phyloP scores from a whole-genome alignment of 805 yeast genomes.

The Zygosaccharomyces kombuchaensis region DNA sequence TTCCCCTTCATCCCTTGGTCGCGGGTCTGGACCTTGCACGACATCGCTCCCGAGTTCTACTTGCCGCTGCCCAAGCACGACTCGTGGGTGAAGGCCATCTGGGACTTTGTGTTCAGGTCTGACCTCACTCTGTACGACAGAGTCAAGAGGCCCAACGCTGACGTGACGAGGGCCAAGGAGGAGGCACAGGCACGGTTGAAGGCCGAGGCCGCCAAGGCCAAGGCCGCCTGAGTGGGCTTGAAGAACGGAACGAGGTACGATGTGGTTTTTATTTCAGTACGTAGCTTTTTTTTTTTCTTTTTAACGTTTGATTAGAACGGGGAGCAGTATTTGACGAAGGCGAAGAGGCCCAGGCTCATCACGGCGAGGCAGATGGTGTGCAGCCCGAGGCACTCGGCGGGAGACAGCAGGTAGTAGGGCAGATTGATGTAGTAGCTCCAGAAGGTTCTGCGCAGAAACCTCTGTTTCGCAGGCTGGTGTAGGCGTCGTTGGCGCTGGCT shows the following conservation, averaged over 20 bases:
- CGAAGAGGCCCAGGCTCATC: conserved; percentile 39
- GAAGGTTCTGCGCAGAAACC: conserved; percentile 21
- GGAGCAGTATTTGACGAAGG: conserved; percentile 32
- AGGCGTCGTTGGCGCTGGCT: not conserved
- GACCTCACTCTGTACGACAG: conserved; percentile 73
- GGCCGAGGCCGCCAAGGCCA: not conserved
- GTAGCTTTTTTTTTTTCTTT: not conserved
- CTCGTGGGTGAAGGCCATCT: conserved; percentile 75
- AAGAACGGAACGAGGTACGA: not conserved
- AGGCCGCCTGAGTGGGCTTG: too few relatives aligned
- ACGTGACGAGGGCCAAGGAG: conserved; percentile 2
- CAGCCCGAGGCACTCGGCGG: conserved; percentile 39
- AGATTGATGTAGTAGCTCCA: conserved; percentile 44
- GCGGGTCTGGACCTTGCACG: conserved; percentile 56
- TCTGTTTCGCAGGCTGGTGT: not conserved
- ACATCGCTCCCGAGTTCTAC: conserved; percentile 75
- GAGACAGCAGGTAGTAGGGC: conserved; percentile 42
- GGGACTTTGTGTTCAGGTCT: conserved; percentile 64
- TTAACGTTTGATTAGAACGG: not conserved
- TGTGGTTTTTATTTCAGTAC: not conserved
- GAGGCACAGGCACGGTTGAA: not conserved
- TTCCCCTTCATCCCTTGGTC: conserved; percentile 95
- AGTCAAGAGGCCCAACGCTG: conserved; percentile 53
- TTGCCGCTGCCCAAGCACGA: conserved; percentile 70
- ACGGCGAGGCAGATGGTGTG: conserved; percentile 38